Percentiles rank a stretch among this genome's conserved stretches.
phyloP scores from a whole-genome alignment of 768 basidiomycete species.

The Leccinum olivaceopallidum region DNA sequence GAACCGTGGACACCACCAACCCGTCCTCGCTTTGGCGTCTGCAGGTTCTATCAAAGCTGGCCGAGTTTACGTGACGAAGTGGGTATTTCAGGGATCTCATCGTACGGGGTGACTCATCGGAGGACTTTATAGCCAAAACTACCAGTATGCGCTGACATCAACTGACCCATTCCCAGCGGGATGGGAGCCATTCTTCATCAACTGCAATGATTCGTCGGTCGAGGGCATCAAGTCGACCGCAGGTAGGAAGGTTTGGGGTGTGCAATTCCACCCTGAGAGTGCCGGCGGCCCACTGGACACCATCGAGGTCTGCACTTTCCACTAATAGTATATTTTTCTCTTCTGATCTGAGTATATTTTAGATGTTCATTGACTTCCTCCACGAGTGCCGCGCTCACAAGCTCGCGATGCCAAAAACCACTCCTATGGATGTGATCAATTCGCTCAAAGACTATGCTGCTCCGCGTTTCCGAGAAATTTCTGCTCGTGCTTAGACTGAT shows the following conservation, averaged over 20 bases:
- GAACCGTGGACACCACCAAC: no score
- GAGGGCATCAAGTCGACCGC: conserved; percentile 89
- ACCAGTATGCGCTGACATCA: conserved; percentile 95
- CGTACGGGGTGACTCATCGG: no score
- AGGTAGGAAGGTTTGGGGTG: conserved; percentile 93
- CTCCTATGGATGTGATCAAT: conserved; percentile 16
- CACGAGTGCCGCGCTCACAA: conserved; percentile 71
- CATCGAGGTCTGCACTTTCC: conserved; percentile 51
- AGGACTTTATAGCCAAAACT: conserved; percentile 47
- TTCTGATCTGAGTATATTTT: conserved; percentile 4
- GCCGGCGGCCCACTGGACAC: conserved; percentile 98
- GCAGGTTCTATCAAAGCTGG: conserved; percentile 27
- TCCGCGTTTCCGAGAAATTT: conserved; percentile 20
- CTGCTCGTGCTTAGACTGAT: conserved; percentile 30
- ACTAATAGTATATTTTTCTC: neutral
- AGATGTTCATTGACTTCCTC: conserved; percentile 97
- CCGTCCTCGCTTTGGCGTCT: no score
- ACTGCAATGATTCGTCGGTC: conserved; percentile 75
- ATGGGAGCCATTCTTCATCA: conserved; percentile 99
- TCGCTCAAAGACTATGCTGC: conserved; percentile 24
- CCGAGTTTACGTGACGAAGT: no score
- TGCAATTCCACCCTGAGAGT: conserved; percentile 99
- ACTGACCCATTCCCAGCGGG: conserved; percentile 95
- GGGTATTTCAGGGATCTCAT: no score
- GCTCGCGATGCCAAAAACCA: conserved; percentile 30